Conservation (phyloP, 2,329 filamentous ascomycete genomes). For the Didymella sp. region DNA sequence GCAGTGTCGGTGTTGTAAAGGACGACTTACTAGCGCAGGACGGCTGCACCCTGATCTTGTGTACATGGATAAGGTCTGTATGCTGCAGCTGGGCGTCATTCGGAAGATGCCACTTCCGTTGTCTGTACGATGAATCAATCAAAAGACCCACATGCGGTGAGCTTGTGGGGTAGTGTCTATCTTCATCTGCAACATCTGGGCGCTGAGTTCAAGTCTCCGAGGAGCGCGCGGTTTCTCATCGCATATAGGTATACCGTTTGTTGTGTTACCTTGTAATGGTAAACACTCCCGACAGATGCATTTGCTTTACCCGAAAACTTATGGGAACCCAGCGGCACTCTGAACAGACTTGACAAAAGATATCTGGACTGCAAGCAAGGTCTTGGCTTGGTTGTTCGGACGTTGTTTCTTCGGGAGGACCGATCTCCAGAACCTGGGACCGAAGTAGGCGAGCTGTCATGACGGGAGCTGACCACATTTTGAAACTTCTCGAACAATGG, state of each 20-base stretch:
- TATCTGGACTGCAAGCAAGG: not conserved
- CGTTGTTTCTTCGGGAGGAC: not conserved
- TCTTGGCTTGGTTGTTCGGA: not conserved
- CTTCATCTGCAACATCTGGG: not conserved
- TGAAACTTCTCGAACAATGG: not conserved
- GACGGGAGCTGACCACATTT: conserved; percentile 2
- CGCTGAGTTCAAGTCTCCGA: not conserved
- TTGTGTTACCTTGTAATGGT: not conserved
- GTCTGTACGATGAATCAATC: not conserved
- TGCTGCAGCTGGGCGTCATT: conserved; percentile 6
- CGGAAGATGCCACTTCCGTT: conserved; percentile 10
- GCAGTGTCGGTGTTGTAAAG: not conserved
- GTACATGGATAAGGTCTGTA: not conserved
- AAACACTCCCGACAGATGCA: not conserved
- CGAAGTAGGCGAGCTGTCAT: conserved; percentile 14
- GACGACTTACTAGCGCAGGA: not conserved
- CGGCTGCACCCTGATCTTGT: not conserved
- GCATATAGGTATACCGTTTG: not conserved
- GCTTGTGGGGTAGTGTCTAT: conserved; percentile 2
- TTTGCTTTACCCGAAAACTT: not conserved
- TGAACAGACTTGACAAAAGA: not conserved
- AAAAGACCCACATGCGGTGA: not conserved
- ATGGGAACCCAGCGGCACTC: not conserved
- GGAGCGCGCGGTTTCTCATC: not conserved
- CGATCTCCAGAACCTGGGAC: conserved; percentile 4